Conservation (phyloP, 768 basidiomycete genomes). For the Sarcodon sp. region DNA sequence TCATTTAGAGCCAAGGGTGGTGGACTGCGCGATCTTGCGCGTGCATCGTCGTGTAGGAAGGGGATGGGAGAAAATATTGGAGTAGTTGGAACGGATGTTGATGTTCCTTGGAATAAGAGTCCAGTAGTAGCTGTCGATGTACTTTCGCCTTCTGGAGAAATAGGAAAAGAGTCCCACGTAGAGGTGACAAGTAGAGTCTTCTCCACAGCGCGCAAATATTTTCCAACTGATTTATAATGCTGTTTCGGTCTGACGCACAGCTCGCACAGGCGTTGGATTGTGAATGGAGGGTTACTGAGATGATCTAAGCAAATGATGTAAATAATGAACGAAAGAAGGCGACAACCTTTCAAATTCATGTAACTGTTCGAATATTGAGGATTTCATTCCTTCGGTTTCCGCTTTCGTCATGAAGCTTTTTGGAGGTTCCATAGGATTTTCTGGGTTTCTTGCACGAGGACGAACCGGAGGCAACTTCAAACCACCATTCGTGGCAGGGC, state of each 20-base stretch:
- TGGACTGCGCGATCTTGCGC: constrained; percentile 59
- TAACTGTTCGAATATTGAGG: constrained; percentile 45
- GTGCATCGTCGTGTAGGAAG: constrained; percentile 74
- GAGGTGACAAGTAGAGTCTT: constrained; percentile 78
- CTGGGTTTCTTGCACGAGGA: constrained; percentile 35
- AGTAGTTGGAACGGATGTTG: constrained; percentile 51
- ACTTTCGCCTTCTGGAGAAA: constrained; percentile 28
- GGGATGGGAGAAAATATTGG: constrained; percentile 83
- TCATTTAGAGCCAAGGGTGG: constrained; percentile 58
- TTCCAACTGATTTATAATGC: constrained; percentile 69
- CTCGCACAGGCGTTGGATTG: constrained; percentile 82
- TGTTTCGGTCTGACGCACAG: constrained; percentile 55
- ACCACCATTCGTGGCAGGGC: constrained; percentile 37
- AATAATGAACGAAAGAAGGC: not conserved
- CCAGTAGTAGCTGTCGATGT: constrained; percentile 18
- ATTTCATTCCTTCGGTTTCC: constrained; percentile 46
- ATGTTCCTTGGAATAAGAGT: constrained; percentile 22
- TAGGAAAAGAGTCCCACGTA: constrained; percentile 58
- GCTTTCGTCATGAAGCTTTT: constrained; percentile 46
- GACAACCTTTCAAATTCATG: constrained; percentile 68
- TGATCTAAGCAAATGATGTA: not conserved
- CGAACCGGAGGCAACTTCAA: constrained; percentile 66
- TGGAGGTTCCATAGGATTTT: constrained; percentile 39
- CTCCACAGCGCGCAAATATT: constrained; percentile 81
- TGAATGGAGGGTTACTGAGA: constrained; percentile 59